Evolutionary conservation across 176 grass and related monocot species (phyloP).

Genomic region (Secale cereale): DNA sequence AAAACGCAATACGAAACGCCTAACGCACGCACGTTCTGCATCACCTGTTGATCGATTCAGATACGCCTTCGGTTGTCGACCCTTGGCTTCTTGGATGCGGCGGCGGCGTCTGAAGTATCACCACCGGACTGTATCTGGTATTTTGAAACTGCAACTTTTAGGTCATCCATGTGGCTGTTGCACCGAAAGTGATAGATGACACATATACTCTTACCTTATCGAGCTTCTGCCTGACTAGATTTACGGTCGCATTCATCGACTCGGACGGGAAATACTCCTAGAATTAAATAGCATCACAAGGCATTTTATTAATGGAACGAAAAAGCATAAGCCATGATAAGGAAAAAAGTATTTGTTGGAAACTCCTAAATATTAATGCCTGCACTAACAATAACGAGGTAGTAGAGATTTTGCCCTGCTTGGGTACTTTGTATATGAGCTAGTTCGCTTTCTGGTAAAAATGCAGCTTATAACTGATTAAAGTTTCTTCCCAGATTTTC

Average conservation of each 20-base stretch:
- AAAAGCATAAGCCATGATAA: neutral
- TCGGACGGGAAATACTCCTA: slow-evolving; percentile 88
- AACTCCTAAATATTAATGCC: neutral
- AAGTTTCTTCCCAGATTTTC: neutral
- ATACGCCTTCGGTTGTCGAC: slow-evolving; percentile 70
- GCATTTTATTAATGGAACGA: neutral
- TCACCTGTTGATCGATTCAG: slow-evolving; percentile 23
- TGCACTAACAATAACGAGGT: neutral
- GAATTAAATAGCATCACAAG: neutral
- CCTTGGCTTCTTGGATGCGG: slow-evolving; percentile 67
- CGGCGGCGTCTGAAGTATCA: slow-evolving; percentile 22
- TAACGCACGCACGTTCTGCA: neutral
- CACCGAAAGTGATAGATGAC: neutral
- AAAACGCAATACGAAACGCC: neutral
- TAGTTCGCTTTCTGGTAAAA: neutral
- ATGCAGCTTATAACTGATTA: neutral
- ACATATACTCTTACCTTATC: slow-evolving; percentile 47
- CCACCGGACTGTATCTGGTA: slow-evolving; percentile 63
- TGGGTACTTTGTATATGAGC: neutral
- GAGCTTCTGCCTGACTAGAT: slow-evolving; percentile 70
- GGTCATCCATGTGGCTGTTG: neutral
- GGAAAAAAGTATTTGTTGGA: neutral
- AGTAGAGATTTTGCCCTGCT: neutral
- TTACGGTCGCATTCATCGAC: slow-evolving; percentile 80
- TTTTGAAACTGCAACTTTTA: slow-evolving; percentile 22